Conservation (phyloP, 805 yeast genomes). For the Zygotorulaspora danielsina region DNA sequence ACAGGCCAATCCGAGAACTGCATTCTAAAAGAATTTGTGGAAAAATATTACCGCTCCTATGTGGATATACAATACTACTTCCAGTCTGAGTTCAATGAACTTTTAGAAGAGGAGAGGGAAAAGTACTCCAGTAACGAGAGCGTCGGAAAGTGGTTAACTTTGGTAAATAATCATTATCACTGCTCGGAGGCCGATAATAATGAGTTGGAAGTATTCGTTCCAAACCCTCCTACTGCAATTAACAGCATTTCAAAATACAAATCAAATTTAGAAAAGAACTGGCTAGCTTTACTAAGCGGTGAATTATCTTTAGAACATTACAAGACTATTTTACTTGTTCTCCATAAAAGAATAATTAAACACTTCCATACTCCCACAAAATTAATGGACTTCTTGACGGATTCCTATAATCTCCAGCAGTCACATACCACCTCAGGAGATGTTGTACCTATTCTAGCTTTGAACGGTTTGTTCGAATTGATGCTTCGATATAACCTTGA, state of each 20-base stretch:
- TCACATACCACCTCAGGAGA: conserved; percentile 40
- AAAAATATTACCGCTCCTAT: conserved; percentile 48
- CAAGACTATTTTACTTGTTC: conserved; percentile 59
- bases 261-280: conserved; percentile 62
- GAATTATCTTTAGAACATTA: conserved; percentile 52
- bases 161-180: conserved; percentile 37
- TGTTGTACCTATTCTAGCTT: conserved; percentile 67
- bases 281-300: conserved; percentile 54
- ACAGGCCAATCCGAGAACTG: conserved; percentile 42
- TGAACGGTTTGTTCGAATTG: conserved; percentile 82
- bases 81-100: conserved; percentile 45
- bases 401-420: conserved; percentile 55
- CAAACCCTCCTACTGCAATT: conserved; percentile 46
- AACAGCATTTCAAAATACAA: conserved; percentile 47
- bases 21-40: conserved; percentile 52
- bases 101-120: conserved; percentile 23
- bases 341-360: conserved; percentile 85
- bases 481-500: conserved; percentile 81
- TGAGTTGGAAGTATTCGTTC: conserved; percentile 38
- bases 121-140: conserved; percentile 16
- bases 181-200: conserved; percentile 32
- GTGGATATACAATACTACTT: conserved; percentile 81
- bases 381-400: conserved; percentile 91
- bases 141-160: conserved; percentile 39
- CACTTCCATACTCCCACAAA: conserved; percentile 71